Conservation (phyloP, 305 asterid species). For the Coffea humblotiana region DNA sequence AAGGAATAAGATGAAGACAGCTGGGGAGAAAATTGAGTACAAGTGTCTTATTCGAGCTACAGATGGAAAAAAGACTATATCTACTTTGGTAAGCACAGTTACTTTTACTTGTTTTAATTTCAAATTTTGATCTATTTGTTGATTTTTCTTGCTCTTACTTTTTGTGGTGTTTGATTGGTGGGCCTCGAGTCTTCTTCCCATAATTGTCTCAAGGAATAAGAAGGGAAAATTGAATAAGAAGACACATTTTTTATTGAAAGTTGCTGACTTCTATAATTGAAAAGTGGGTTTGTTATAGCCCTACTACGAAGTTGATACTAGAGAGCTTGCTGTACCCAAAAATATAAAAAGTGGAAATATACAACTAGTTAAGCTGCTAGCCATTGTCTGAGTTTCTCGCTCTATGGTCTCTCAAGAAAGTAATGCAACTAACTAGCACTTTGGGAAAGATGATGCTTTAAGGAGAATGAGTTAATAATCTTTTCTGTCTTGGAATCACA, state of each 20-base stretch:
- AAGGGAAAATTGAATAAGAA: neutral
- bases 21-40: conserved; percentile 73
- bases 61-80: conserved; percentile 79
- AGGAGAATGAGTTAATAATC: neutral
- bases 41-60: conserved; percentile 92
- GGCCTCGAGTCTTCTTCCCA: neutral
- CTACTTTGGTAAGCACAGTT: conserved; percentile 61
- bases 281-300: neutral
- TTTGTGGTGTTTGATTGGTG: neutral
- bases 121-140: neutral
- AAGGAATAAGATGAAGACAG: conserved; percentile 68
- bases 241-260: neutral
- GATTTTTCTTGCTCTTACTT: neutral
- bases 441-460: neutral
- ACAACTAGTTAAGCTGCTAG: neutral
- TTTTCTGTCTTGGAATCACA: neutral
- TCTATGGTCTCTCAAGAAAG: neutral
- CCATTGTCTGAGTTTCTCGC: neutral
- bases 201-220: neutral
- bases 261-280: neutral
- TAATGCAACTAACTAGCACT: neutral
- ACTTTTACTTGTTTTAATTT: neutral
- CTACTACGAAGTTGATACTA: no score
- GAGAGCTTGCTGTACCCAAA: no score
- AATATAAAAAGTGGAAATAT: no score